A percentile compares a stretch with the other conserved stretches of the same genome.
These are phyloP conservation scores for Podospora conica DNA, from an alignment of 495 filamentous ascomycete genomes.

Conservation along the genomic window DNA sequence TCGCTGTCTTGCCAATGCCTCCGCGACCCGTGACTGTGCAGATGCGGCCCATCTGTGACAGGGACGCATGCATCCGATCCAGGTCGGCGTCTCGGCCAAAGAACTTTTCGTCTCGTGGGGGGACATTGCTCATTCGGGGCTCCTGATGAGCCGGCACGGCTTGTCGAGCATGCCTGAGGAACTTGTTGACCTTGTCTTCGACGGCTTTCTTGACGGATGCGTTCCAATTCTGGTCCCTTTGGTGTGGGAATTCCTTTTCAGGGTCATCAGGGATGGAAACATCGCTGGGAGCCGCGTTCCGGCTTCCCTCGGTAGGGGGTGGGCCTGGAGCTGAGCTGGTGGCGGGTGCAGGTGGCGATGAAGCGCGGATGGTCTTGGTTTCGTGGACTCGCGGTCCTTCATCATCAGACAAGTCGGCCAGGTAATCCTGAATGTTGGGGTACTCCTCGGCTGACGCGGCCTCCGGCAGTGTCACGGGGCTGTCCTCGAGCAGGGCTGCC, in stretches of 20 bases:
- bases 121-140: not conserved
- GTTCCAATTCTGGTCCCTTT: not conserved
- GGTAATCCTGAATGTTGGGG: not conserved
- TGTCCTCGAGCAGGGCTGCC: slow-evolving; percentile 4
- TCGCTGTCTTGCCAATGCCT: slow-evolving; percentile 23
- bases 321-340: not conserved
- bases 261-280: not conserved
- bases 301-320: not conserved
- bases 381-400: not conserved
- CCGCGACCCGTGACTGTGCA: slow-evolving; percentile 21
- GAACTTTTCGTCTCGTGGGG: not conserved
- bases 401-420: not conserved
- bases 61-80: not conserved
- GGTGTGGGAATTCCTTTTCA: not conserved
- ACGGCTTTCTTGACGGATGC: slow-evolving; percentile 1
- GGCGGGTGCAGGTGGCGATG: not conserved
- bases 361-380: slow-evolving; percentile 1
- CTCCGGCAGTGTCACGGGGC: not conserved
- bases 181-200: not conserved
- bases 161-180: not conserved
- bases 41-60: slow-evolving; percentile 16
- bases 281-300: not conserved
- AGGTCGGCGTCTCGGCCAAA: slow-evolving; percentile 8
- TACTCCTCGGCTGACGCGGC: not conserved
- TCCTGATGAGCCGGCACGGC: not conserved